Evolutionary conservation across 495 filamentous ascomycete species (phyloP), one percentile per base, ranked within the genome.

Genomic region (Podospora tetraspora): DNA sequence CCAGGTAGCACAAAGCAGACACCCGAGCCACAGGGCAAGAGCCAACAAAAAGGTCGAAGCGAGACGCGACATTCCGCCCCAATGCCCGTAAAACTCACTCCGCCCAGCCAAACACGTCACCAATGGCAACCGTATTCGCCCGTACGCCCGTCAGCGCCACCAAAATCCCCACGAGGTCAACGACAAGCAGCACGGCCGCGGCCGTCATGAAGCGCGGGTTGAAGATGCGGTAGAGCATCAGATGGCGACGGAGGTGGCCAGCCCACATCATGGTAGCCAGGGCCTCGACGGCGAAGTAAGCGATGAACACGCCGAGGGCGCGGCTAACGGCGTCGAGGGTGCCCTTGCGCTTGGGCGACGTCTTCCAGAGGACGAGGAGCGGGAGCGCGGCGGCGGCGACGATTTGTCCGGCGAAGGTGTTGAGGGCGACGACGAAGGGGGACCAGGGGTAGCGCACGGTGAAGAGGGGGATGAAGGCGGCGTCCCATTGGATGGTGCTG

Each of bases 201-300:
- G 91, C 92, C 70, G 91, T 85, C 92, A 98, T 92, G 77, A 93
- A 98, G 43, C 93, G 77, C 34, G 95, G 95, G 76, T 82, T 88
- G 72, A 99, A 99, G 63, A 99, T 92, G n/a, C 96, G 87, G 79
- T 94, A 97, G 32, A 99, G 83, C 96, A 99, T 99, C 60, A 99
- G 82, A 80, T 99, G 95, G 62, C 95, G 84, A 52, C 96, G 82
- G 63, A 99, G 80, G 73, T 91, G 86, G 8, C 91, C 93, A 0
- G 94, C 92, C 89, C 92, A 96, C 78, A 91, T 88, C 69, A 91
- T 93, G 4, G 92, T 96, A 0, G 92, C 91, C 12, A 95, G 79
- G 43, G 89, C 88, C 73, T 97, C 86, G 27, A 89, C 88, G 4
- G 92, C 90, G 68, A 92, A 91, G 72, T 93, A 97, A 3, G 92